Evolutionary conservation across 23 red algal genomes (phyloP).

Genomic region (Gracilaria gracilis): DNA sequence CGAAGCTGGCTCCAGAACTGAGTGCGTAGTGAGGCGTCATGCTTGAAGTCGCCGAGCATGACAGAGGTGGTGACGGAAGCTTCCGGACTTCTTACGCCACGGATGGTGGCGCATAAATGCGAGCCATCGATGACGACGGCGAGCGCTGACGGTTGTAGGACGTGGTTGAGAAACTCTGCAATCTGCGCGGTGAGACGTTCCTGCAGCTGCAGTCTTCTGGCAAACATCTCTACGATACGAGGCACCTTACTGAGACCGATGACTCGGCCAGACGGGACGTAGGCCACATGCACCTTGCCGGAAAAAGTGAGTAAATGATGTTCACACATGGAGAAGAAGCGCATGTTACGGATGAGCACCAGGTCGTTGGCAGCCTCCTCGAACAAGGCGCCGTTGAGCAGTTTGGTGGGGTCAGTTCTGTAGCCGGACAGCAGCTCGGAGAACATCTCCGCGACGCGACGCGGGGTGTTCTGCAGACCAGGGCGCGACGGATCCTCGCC

Average conservation of each 20-base stretch:
- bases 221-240: conserved; percentile 77
- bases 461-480: not conserved
- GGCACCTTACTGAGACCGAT: conserved; percentile 94
- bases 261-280: conserved; percentile 79
- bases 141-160: conserved; percentile 66
- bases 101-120: conserved; percentile 93
- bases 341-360: conserved; percentile 78
- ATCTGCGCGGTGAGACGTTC: conserved; percentile 92
- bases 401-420: not conserved
- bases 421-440: conserved; percentile 3
- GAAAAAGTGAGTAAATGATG: conserved; percentile 95
- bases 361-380: conserved; percentile 72
- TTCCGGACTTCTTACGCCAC: conserved; percentile 81
- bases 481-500: conserved; percentile 7
- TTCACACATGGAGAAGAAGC: conserved; percentile 96
- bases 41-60: conserved; percentile 69
- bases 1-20: conserved; percentile 67
- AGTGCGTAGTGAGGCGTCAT: conserved; percentile 56
- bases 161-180: conserved; percentile 72
- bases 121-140: conserved; percentile 81
- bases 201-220: conserved; percentile 87
- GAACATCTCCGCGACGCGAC: conserved; percentile 7
- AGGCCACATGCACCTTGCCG: conserved; percentile 81
- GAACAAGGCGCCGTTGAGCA: conserved; percentile 75
- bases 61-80: conserved; percentile 74